Conservation (phyloP, 2,329 filamentous ascomycete species). For the Ascosphaera apis region DNA sequence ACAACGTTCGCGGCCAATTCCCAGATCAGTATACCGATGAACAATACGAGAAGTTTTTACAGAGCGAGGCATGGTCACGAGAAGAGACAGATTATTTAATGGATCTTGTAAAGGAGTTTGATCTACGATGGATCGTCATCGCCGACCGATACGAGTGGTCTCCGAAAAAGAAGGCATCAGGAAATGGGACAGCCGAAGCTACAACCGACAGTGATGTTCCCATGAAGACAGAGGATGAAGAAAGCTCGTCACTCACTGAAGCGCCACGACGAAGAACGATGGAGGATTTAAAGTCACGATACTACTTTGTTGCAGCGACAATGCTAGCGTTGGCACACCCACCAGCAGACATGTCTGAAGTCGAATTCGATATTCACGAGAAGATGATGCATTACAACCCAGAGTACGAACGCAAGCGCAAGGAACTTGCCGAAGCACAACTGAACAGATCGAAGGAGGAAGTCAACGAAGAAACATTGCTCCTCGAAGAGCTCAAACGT, state of each 20-base stretch:
- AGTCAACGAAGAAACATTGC: constrained; percentile 70
- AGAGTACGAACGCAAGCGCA: constrained; percentile 53
- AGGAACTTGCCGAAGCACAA: constrained; percentile 60
- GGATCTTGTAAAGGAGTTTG: constrained; percentile 48
- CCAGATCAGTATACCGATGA: constrained; percentile 61
- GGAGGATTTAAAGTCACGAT: constrained; percentile 79
- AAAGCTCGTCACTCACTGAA: constrained; percentile 9
- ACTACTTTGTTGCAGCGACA: constrained; percentile 66
- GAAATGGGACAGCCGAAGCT: constrained; percentile 9
- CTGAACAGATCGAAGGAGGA: constrained; percentile 66
- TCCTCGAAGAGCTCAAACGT: constrained; percentile 74
- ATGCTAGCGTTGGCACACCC: constrained; percentile 64
- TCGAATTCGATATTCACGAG: constrained; percentile 65
- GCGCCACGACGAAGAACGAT: constrained; percentile 37
- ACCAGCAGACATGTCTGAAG: constrained; percentile 63
- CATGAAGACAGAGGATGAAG: neutral
- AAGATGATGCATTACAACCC: constrained; percentile 73
- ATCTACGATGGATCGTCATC: constrained; percentile 76
- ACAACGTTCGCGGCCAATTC: constrained; percentile 57
- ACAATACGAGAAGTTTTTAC: constrained; percentile 56
- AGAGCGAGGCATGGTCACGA: constrained; percentile 60
- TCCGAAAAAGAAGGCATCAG: constrained; percentile 10
- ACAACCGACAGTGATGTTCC: constrained; percentile 30
- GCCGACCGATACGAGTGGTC: constrained; percentile 72
- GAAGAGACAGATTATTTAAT: constrained; percentile 89